Base-by-base conservation (phyloP, 2,329 filamentous ascomycete species). In the Lasiodiplodia hormozganensis region DNA sequence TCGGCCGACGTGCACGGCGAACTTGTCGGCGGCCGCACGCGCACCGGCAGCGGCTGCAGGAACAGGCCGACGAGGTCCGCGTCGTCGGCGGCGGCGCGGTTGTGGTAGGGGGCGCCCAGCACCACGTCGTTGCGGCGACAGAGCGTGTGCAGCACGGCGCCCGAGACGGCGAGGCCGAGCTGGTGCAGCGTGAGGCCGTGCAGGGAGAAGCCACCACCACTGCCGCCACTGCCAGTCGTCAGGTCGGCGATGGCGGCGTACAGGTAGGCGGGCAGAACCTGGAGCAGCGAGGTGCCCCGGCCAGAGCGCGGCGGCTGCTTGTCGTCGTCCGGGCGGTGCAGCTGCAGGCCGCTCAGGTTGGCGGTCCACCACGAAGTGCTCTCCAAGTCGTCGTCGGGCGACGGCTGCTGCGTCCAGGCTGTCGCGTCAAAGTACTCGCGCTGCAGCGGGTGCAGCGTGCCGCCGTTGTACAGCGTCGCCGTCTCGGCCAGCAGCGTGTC, bases 1-100 rank as follows among this genome's bases (percentile, higher is more conserved):
- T 14, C 53, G 21, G 25, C 65, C 51, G 34, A 51, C n/a, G 60
- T 64, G 5, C 28, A 28, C 28, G 28, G 28, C 28, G 28, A 28
- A 28, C 23, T 23, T 23, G 23, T 23, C 25, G 25, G 25, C 25
- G 25, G 64, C 64, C 62, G 16, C 47, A 75, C 68, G 18, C 76
- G 69, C 25, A 78, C 70, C 1, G 76, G 76, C 0, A 78, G 67
- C 10, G 76, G 75, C 58, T 78, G 69, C 2, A 78, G 72, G 70
- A 76, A 78, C 0, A 78, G 70, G 1, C 76, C 76, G 21, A 78
- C 71, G 11, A 69, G 68, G 2, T 73, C 60, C 16, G 71, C 34
- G 62, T 77, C 76, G 14, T 70, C 70, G 25, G 62, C 62, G 1
- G 69, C 69, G 14, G 67, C 52, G 1, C 76, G 75, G 65, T 77